Evolutionary conservation across 768 basidiomycete species (phyloP).

Genomic region (Xerocomellus intermedius): DNA sequence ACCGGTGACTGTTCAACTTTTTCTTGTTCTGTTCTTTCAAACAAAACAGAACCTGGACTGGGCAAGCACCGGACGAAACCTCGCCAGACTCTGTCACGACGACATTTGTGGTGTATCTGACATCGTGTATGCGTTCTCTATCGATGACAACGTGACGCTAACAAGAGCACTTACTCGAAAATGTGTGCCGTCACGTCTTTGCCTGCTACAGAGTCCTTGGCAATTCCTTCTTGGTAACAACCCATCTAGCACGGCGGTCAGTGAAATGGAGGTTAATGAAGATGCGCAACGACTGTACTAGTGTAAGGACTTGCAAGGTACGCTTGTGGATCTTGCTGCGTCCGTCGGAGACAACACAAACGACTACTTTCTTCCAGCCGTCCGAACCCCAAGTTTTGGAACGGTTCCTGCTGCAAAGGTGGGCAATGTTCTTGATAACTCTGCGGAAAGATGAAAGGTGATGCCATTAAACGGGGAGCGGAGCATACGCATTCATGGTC

Average conservation of each 20-base stretch:
- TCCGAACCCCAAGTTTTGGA: conserved; percentile 86
- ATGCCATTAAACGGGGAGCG: not conserved
- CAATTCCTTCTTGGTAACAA: conserved; percentile 84
- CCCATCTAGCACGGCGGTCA: conserved; percentile 57
- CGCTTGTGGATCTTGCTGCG: conserved; percentile 86
- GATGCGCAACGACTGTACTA: conserved; percentile 45
- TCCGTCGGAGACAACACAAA: conserved; percentile 85
- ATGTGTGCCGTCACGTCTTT: conserved; percentile 94
- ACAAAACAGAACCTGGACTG: conserved; percentile 87
- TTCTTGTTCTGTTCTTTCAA: conserved; percentile 97
- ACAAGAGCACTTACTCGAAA: conserved; percentile 65
- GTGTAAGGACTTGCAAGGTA: conserved; percentile 83
- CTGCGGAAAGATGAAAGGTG: conserved; percentile 35
- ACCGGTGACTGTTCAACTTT: conserved; percentile 92
- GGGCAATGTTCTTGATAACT: conserved; percentile 84
- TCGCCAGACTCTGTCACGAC: conserved; percentile 79
- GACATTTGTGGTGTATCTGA: conserved; percentile 74
- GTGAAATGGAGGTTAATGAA: not conserved
- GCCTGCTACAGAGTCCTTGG: conserved; percentile 83
- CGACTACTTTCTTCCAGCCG: conserved; percentile 89
- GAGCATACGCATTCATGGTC: conserved; percentile 80
- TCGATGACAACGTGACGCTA: not conserved
- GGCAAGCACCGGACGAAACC: conserved; percentile 69
- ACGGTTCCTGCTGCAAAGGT: conserved; percentile 65
- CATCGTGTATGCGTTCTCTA: not conserved